Evolutionary conservation across 208 protist genomes (phyloP), one percentile per base, ranked within the genome.

Genomic region (Polymyxa betae): DNA sequence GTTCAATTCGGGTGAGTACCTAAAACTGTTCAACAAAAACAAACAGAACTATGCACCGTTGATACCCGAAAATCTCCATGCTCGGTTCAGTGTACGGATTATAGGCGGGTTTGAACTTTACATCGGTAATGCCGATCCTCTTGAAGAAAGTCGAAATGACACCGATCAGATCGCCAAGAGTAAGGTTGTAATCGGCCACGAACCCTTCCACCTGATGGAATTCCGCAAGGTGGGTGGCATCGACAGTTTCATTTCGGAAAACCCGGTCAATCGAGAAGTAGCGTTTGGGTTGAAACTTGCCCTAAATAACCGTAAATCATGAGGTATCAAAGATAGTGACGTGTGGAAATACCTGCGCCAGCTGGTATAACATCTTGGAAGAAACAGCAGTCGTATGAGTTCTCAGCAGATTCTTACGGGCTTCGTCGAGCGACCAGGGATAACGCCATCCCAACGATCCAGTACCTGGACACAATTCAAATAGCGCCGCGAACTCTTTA

Each of bases 41-140:
- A 35, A 38, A 82, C 72, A 35, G n/a, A 43, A 82, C 12, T n/a
- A 5, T 12, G 35, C n/a, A 20, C 45, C 5, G 49, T 89, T 60
- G 32, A 43, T 43, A 43, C 91, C 96, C 95, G 93, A 99, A 99
- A 90, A 99, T 99, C 93, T 99, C 99, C 98, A 99, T 99, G 35
- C 97, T 99, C 38, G 99, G 99, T 95, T 99, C 99, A 32, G 99
- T 99, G 96, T 99, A 99, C 32, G 99, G 99, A 95, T 99, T 99
- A 95, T 99, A 99, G 45, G 98, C 97, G 29, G 98, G 98, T 95
- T 99, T 99, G 96, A 99, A 99, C 45, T 90, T 68, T 0, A 94
- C 49, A 0, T 93, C 77, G n/a, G 46, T 72, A 29, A 94, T 78
- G 5, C 94, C 94, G 20, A 94, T 92, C 40, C 92, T 54, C 32